A percentile compares a stretch with the other conserved stretches of the same genome.
phyloP scores from a whole-genome alignment of 257 asterid species.

The Rhazya stricta region DNA sequence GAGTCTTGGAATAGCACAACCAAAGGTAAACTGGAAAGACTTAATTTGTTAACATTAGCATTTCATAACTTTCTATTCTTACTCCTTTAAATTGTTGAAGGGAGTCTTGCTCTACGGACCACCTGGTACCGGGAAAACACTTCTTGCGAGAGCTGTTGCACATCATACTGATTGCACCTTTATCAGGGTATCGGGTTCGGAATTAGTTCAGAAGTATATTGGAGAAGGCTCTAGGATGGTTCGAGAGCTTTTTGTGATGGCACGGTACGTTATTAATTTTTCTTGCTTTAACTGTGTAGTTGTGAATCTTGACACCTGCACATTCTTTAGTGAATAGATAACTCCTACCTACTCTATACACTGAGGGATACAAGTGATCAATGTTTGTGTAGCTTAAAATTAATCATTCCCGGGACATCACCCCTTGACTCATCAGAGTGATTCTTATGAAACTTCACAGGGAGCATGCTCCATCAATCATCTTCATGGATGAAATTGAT shows the following conservation, averaged over 20 bases:
- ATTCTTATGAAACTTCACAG: constrained; percentile 26
- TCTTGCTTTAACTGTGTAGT: background rate
- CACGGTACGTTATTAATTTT: constrained; percentile 50
- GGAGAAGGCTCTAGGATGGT: constrained; percentile 94
- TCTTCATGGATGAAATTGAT: constrained; percentile 93
- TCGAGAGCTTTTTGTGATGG: constrained; percentile 96
- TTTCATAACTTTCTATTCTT: background rate
- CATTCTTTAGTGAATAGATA: background rate
- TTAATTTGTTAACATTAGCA: background rate
- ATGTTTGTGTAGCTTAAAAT: background rate
- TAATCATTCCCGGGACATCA: background rate
- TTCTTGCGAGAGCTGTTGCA: constrained; percentile 73
- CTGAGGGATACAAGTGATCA: background rate
- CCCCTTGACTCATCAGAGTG: background rate
- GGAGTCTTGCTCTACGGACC: constrained; percentile 77
- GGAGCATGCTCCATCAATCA: constrained; percentile 93
- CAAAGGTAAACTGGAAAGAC: constrained; percentile 46
- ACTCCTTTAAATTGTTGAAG: constrained; percentile 21
- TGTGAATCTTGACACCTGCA: background rate
- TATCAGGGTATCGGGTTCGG: constrained; percentile 67
- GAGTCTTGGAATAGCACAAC: constrained; percentile 80
- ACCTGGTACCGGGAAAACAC: constrained; percentile 72
- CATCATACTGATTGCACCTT: constrained; percentile 75
- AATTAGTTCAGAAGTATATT: constrained; percentile 70
- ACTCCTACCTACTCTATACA: background rate